Percentiles rank a stretch among this genome's conserved stretches.
Evolutionary conservation across 1,284 basidiomycete genomes (phyloP).

Genomic region (Ustilago shanxiensis): DNA sequence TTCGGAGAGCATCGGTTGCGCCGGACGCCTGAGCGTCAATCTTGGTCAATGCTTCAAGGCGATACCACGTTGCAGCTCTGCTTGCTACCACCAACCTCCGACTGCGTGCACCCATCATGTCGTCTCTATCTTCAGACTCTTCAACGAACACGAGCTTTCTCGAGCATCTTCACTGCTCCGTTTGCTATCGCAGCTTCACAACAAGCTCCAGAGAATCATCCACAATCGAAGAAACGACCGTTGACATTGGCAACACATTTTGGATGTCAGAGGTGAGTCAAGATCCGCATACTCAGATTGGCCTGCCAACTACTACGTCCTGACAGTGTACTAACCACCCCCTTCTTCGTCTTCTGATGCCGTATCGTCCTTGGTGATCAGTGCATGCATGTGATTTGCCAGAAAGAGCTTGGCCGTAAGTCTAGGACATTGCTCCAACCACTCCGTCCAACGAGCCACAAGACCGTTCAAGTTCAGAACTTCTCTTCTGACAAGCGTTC

Average conservation of each 20-base stretch:
- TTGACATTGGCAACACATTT: constrained; percentile 8
- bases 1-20: too few species aligned
- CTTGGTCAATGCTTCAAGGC: not conserved
- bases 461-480: not conserved
- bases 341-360: too few species aligned
- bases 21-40: not conserved
- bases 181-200: constrained; percentile 23
- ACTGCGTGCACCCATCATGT: not conserved
- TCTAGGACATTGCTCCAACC: not conserved
- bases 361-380: not conserved
- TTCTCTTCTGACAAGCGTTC: not conserved
- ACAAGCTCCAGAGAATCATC: not conserved
- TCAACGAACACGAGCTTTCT: constrained; percentile 11
- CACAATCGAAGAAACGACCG: not conserved
- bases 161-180: constrained; percentile 39
- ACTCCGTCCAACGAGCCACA: not conserved
- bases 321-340: not conserved
- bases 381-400: constrained; percentile 45
- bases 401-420: constrained; percentile 32
- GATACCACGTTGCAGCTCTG: not conserved
- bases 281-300: not conserved
- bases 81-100: not conserved
- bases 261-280: constrained; percentile 45
- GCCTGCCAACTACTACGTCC: not conserved
- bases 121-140: constrained; percentile 2